Evolutionary conservation across 352 stramenopile genomes (phyloP).

Genomic region (Pythium myriotylum): DNA sequence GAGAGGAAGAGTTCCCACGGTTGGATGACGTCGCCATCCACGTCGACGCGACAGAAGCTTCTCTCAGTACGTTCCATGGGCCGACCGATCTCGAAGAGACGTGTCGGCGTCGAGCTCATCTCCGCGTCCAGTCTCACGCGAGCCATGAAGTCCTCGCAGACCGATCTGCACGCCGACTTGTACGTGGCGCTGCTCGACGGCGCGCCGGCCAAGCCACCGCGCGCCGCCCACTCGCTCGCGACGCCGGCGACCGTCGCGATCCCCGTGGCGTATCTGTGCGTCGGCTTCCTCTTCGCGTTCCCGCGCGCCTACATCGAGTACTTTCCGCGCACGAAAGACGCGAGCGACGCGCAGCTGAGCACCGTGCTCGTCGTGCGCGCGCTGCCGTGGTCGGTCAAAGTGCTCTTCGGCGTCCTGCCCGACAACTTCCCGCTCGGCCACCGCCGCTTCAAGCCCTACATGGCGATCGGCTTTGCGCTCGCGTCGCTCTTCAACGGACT

Average conservation of each 20-base stretch:
- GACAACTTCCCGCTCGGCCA: constrained; percentile 60
- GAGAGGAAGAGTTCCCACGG: too few relatives aligned
- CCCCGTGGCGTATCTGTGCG: constrained; percentile 80
- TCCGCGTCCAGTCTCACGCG: too few relatives aligned
- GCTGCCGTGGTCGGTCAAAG: constrained; percentile 82
- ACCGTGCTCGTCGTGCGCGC: constrained; percentile 67
- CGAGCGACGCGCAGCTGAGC: constrained; percentile 71
- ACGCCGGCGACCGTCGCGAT: constrained; percentile 57
- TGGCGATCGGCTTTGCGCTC: constrained; percentile 63
- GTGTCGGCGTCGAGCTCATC: too few relatives aligned
- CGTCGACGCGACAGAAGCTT: too few relatives aligned
- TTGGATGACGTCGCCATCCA: too few relatives aligned
- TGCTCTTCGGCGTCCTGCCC: constrained; percentile 71
- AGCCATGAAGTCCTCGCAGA: neutral
- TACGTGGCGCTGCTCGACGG: constrained; percentile 21
- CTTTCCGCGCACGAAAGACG: constrained; percentile 63
- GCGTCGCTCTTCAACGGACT: constrained; percentile 62
- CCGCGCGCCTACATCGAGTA: constrained; percentile 76
- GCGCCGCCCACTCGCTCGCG: constrained; percentile 45
- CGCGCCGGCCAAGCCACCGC: neutral
- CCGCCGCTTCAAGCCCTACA: constrained; percentile 76
- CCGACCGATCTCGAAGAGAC: too few relatives aligned
- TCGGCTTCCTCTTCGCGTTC: constrained; percentile 65
- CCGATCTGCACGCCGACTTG: neutral
- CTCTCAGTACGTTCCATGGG: too few relatives aligned